A percentile compares a stretch with the other conserved stretches of the same genome.
These are phyloP conservation scores for Colletotrichum tofieldiae DNA, from an alignment of 2,329 filamentous ascomycete genomes.

Conservation along the genomic window DNA sequence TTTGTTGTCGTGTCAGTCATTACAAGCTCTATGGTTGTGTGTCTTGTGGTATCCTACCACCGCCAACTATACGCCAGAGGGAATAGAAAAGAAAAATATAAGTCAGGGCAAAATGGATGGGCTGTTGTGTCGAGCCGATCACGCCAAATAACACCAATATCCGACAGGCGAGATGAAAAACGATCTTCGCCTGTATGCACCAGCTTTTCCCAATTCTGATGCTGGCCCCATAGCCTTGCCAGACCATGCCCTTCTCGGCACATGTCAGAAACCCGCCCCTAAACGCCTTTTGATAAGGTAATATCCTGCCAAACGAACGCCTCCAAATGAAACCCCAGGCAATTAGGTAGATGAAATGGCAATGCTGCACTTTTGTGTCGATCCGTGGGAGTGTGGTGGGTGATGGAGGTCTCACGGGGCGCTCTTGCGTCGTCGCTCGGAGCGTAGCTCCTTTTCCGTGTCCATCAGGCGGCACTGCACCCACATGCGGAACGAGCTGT, in stretches of 20 bases:
- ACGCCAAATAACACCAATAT: constrained; percentile 22
- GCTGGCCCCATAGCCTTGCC: background rate
- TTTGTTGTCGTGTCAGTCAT: constrained; percentile 36
- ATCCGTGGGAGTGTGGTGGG: background rate
- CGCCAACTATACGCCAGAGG: background rate
- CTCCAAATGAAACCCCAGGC: background rate
- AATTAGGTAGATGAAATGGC: constrained; percentile 17
- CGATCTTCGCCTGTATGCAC: constrained; percentile 28
- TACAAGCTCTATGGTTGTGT: constrained; percentile 20
- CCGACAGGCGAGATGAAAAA: constrained; percentile 27
- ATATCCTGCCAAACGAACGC: constrained; percentile 5
- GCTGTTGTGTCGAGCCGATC: background rate
- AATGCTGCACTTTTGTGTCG: constrained; percentile 15
- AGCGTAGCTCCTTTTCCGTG: constrained; percentile 72
- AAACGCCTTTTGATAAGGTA: constrained; percentile 32
- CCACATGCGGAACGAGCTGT: constrained; percentile 69
- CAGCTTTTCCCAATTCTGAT: constrained; percentile 22
- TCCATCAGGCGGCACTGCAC: constrained; percentile 73
- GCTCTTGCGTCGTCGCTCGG: constrained; percentile 61
- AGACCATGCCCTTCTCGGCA: constrained; percentile 13
- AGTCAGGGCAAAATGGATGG: background rate
- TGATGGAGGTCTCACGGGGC: constrained; percentile 14
- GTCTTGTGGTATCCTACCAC: constrained; percentile 36
- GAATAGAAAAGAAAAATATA: background rate
- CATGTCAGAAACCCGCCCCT: constrained; percentile 2